A percentile compares a stretch with the other conserved stretches of the same genome.
Evolutionary conservation across 1,284 basidiomycete species (phyloP).

Genomic region (Ustilago trichophora): DNA sequence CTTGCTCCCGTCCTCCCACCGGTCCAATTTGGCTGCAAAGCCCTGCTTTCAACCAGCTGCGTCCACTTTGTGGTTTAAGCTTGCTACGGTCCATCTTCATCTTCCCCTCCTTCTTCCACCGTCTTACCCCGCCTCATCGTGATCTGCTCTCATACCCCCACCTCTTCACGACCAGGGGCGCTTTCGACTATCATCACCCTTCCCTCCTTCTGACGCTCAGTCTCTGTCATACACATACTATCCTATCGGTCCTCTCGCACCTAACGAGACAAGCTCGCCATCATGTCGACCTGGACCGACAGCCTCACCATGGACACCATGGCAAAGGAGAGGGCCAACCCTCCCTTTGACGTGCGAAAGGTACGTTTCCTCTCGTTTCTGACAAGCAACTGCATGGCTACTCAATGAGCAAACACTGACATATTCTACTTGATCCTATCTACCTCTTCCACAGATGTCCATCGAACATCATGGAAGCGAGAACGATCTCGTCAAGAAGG

Average conservation of each 20-base stretch:
- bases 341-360: slow-evolving; percentile 70
- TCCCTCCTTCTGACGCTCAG: not conserved
- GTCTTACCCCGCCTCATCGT: not conserved
- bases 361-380: slow-evolving; percentile 40
- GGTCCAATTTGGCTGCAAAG: not conserved
- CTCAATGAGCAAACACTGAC: slow-evolving; percentile 3
- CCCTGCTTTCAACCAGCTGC: not conserved
- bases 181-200: not conserved
- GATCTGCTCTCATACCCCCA: not conserved
- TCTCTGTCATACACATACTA: not conserved
- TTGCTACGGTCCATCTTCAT: not conserved
- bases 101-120: slow-evolving; percentile 3
- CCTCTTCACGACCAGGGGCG: not conserved
- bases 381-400: no score
- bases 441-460: slow-evolving; percentile 52
- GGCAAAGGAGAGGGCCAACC: slow-evolving; percentile 68
- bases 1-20: not conserved
- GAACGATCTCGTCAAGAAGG: slow-evolving; percentile 64
- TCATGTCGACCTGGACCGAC: slow-evolving; percentile 50
- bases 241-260: slow-evolving; percentile 18
- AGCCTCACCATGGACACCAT: slow-evolving; percentile 66
- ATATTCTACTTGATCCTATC: not conserved
- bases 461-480: slow-evolving; percentile 68
- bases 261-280: slow-evolving; percentile 31
- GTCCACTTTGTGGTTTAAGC: not conserved